Percentiles rank a stretch among this genome's conserved stretches.
Conservation (phyloP, 139 green algal species). For the Haematococcus sp. region DNA sequence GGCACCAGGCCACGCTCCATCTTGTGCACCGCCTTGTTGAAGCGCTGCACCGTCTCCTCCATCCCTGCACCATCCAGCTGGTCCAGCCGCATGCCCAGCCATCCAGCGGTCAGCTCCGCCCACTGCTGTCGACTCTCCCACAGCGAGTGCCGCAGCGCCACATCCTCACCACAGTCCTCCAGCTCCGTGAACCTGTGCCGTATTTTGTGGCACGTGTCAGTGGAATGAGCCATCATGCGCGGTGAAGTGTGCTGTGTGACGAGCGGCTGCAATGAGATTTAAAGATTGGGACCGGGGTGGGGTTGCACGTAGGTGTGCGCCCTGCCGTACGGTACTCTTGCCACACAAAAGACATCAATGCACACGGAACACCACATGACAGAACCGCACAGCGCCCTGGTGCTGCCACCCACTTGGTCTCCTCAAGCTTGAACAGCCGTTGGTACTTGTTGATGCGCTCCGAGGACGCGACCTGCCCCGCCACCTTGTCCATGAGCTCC, state of each 20-base stretch:
- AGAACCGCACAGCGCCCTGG: no score
- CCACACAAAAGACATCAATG: no score
- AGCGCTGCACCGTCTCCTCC: conserved; percentile 53
- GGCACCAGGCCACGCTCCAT: conserved; percentile 59
- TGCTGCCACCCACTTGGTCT: conserved; percentile 38
- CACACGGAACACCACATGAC: no score
- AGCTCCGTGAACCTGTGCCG: conserved; percentile 43
- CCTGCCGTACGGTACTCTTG: no score
- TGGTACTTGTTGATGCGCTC: conserved; percentile 46
- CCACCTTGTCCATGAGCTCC: conserved; percentile 28
- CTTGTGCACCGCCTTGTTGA: conserved; percentile 53
- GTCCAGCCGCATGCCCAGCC: conserved; percentile 43
- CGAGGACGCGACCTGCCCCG: conserved; percentile 16
- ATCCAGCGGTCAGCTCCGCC: conserved; percentile 34
- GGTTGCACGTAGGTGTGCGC: no score
- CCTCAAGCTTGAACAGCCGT: conserved; percentile 40
- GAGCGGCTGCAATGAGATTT: no score
- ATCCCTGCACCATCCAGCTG: conserved; percentile 20
- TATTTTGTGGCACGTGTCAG: background rate
- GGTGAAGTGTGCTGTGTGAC: no score
- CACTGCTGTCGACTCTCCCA: conserved; percentile 45
- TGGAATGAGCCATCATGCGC: no score
- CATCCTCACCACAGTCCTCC: conserved; percentile 42
- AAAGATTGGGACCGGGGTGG: no score
- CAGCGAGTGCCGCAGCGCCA: conserved; percentile 36